Evolutionary conservation across 768 basidiomycete species (phyloP).

Genomic region (Tylopilus balloui): DNA sequence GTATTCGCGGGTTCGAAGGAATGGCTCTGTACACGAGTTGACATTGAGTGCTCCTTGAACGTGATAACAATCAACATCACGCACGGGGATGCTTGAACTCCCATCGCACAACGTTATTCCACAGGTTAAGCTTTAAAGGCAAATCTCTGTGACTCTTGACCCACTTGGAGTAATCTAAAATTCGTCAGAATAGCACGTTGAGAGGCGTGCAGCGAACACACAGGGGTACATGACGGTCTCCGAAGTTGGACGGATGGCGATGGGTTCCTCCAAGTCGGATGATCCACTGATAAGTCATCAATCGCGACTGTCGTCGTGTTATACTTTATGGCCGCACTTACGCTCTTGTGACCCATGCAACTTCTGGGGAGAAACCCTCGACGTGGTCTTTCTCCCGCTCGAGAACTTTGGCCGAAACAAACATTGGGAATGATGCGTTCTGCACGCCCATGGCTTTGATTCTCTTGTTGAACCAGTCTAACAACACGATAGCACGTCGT

Average conservation of each 20-base stretch:
- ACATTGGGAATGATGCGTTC: conserved; percentile 99
- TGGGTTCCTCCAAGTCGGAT: conserved; percentile 93
- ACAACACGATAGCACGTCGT: not conserved
- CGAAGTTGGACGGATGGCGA: conserved; percentile 96
- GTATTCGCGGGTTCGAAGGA: conserved; percentile 98
- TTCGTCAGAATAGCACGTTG: not conserved
- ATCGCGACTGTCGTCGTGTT: not conserved
- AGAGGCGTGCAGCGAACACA: conserved; percentile 36
- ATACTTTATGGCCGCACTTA: conserved; percentile 37
- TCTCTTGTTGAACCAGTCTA: conserved; percentile 90
- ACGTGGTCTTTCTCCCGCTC: conserved; percentile 98
- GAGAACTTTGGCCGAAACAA: conserved; percentile 85
- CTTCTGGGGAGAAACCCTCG: conserved; percentile 98
- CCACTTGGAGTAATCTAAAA: conserved; percentile 95
- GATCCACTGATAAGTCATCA: conserved; percentile 53
- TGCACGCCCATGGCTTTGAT: conserved; percentile 96
- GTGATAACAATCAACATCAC: conserved; percentile 23
- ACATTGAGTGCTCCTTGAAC: not conserved
- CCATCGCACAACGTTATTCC: conserved; percentile 99
- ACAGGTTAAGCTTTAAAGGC: conserved; percentile 95
- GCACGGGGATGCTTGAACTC: conserved; percentile 98
- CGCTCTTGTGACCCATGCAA: conserved; percentile 99
- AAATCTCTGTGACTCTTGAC: conserved; percentile 96
- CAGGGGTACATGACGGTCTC: conserved; percentile 99
- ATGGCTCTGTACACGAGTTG: conserved; percentile 65